Percentiles rank a stretch among this genome's conserved stretches.
These are phyloP conservation scores for Aspergillus aculeatinus DNA, from an alignment of 2,329 filamentous ascomycete species.

Conservation along the genomic window DNA sequence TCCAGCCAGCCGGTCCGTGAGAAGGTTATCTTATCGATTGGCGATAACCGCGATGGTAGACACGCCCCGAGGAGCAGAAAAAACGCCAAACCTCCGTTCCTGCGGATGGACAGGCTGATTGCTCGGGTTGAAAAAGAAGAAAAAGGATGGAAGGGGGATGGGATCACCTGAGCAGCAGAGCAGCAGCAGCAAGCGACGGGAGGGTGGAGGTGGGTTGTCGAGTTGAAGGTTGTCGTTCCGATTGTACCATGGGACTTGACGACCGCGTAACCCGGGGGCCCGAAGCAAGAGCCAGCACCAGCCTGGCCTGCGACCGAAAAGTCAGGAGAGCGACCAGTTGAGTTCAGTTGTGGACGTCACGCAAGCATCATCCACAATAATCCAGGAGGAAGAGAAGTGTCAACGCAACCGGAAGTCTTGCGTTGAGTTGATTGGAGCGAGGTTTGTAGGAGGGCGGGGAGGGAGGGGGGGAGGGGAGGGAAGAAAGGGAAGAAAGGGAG, in stretches of 20 bases:
- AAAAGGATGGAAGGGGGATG: background rate
- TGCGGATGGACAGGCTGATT: slow-evolving; percentile 6
- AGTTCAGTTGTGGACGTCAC: slow-evolving; percentile 15
- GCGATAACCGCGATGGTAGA: background rate
- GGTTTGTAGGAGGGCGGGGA: background rate
- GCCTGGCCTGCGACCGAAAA: background rate
- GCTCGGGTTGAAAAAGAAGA: background rate
- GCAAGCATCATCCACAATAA: slow-evolving; percentile 15
- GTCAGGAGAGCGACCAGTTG: background rate
- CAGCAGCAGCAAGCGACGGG: slow-evolving; percentile 2
- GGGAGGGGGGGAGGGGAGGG: background rate
- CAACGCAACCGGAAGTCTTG: background rate
- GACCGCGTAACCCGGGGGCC: slow-evolving; percentile 20
- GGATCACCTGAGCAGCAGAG: slow-evolving; percentile 1
- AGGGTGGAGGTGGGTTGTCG: slow-evolving; percentile 13
- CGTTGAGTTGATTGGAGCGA: background rate
- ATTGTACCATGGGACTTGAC: slow-evolving; percentile 24
- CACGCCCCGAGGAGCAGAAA: slow-evolving; percentile 2
- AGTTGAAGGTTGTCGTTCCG: slow-evolving; percentile 16
- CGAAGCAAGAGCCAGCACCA: slow-evolving; percentile 10
- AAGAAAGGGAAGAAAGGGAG: background rate
- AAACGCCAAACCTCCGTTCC: slow-evolving; percentile 13
- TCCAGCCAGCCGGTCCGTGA: slow-evolving; percentile 5
- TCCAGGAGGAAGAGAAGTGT: background rate
- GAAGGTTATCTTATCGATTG: slow-evolving; percentile 7